A percentile compares a stretch with the other conserved stretches of the same genome.
phyloP scores from a whole-genome alignment of 495 filamentous ascomycete genomes.

The Tetracladium setigerum region DNA sequence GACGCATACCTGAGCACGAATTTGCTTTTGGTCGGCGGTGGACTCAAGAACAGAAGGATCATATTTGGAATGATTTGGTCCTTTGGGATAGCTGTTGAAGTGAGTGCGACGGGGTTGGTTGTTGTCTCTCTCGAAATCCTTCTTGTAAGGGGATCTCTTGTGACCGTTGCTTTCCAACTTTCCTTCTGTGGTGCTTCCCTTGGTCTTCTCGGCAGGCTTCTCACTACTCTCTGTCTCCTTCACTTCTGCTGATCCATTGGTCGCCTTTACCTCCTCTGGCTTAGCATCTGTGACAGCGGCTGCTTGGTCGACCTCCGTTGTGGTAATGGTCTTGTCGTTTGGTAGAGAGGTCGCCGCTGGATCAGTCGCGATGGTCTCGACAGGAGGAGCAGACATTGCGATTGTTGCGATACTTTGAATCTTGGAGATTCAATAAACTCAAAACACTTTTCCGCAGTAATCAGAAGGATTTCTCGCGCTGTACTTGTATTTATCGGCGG shows the following conservation, averaged over 20 bases:
- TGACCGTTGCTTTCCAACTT: not conserved
- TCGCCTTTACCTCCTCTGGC: slow-evolving; percentile 2
- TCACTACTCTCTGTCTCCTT: slow-evolving; percentile 1
- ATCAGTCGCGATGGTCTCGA: slow-evolving; percentile 13
- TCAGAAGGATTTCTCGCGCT: too few species aligned
- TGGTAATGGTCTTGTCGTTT: slow-evolving; percentile 23
- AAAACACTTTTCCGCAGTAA: too few species aligned
- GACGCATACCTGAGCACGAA: slow-evolving; percentile 63
- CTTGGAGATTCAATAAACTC: too few species aligned
- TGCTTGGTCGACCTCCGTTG: slow-evolving; percentile 6
- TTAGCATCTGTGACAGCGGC: not conserved
- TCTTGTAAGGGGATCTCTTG: not conserved
- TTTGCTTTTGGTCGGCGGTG: slow-evolving; percentile 65
- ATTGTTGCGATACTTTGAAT: not conserved
- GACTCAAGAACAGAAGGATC: slow-evolving; percentile 54
- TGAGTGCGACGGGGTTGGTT: not conserved
- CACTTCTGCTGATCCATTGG: slow-evolving; percentile 9
- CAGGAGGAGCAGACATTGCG: slow-evolving; percentile 11
- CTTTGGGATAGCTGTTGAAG: not conserved
- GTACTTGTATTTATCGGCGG: not conserved
- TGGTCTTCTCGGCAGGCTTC: slow-evolving; percentile 3
- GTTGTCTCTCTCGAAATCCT: not conserved
- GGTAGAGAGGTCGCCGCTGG: slow-evolving; percentile 18
- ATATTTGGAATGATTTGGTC: slow-evolving; percentile 48
- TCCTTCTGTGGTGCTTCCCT: slow-evolving; percentile 8